Evolutionary conservation across 1,139 yeast species (phyloP).

Genomic region (Pichia sp.): DNA sequence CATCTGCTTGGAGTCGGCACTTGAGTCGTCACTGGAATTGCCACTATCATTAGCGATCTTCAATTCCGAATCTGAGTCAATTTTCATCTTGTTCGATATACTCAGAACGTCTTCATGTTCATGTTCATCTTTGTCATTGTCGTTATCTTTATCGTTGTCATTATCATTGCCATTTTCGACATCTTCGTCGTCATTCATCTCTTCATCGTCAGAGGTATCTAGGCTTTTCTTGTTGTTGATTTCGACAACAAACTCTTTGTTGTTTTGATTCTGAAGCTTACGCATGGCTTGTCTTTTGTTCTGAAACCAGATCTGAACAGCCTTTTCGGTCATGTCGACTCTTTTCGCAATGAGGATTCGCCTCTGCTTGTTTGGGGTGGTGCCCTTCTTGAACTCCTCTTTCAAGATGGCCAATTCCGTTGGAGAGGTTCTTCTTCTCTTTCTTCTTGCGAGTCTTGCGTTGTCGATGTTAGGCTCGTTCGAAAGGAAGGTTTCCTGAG

Average conservation of each 20-base stretch:
- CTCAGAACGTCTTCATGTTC: neutral
- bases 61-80: neutral
- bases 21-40: neutral
- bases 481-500: constrained; percentile 68
- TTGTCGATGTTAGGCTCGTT: constrained; percentile 86
- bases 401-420: constrained; percentile 77
- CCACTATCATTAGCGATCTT: neutral
- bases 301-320: constrained; percentile 98
- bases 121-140: neutral
- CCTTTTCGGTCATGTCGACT: constrained; percentile 92
- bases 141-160: neutral
- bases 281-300: constrained; percentile 84
- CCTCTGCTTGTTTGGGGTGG: constrained; percentile 75
- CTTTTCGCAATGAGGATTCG: constrained; percentile 71
- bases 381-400: constrained; percentile 67
- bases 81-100: neutral
- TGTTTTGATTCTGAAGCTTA: constrained; percentile 31
- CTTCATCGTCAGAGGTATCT: neutral
- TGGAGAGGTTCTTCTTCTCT: constrained; percentile 92
- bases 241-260: constrained; percentile 11
- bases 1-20: neutral
- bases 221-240: neutral
- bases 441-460: constrained; percentile 85
- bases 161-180: neutral
- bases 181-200: neutral